Percentiles rank a stretch among this genome's conserved stretches.
Evolutionary conservation across 257 asterid species (phyloP).

Genomic region (Lithospermum erythrorhizon): DNA sequence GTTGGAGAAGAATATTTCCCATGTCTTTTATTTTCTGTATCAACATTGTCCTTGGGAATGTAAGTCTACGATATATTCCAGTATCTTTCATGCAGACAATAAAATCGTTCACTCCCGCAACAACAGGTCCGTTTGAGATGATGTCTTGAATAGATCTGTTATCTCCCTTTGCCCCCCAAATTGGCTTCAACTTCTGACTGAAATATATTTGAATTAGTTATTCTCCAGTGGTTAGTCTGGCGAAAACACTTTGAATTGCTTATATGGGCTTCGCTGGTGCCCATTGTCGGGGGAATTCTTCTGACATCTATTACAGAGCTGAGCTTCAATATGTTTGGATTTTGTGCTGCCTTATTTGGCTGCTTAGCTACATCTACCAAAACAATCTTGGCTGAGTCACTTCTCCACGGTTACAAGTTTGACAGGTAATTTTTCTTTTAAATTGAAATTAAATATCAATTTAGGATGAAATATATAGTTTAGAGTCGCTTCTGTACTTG

Average conservation of each 20-base stretch:
- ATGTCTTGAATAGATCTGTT: neutral
- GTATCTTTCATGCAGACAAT: slow-evolving; percentile 86
- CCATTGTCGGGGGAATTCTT: slow-evolving; percentile 77
- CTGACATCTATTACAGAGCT: slow-evolving; percentile 76
- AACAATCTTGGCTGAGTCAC: slow-evolving; percentile 73
- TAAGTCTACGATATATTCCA: slow-evolving; percentile 66
- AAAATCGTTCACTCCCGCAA: slow-evolving; percentile 79
- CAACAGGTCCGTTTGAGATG: slow-evolving; percentile 42
- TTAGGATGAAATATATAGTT: too few relatives aligned
- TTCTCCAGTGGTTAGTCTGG: slow-evolving; percentile 80
- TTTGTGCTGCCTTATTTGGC: slow-evolving; percentile 78
- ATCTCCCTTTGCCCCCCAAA: neutral
- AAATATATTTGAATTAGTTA: slow-evolving; percentile 32
- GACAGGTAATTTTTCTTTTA: slow-evolving; percentile 37
- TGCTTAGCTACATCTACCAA: slow-evolving; percentile 77
- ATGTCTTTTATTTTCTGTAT: slow-evolving; percentile 76
- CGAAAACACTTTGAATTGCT: slow-evolving; percentile 60
- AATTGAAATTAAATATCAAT: too few relatives aligned
- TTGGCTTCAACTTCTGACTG: neutral
- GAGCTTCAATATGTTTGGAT: slow-evolving; percentile 58
- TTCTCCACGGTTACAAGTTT: slow-evolving; percentile 68
- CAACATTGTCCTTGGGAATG: slow-evolving; percentile 72
- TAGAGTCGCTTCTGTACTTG: neutral
- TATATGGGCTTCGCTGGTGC: slow-evolving; percentile 71
- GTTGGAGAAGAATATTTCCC: slow-evolving; percentile 71